These are phyloP conservation scores for Verticillium alfalfae DNA, from an alignment of 2,329 filamentous ascomycete species.

Conservation along the genomic window DNA sequence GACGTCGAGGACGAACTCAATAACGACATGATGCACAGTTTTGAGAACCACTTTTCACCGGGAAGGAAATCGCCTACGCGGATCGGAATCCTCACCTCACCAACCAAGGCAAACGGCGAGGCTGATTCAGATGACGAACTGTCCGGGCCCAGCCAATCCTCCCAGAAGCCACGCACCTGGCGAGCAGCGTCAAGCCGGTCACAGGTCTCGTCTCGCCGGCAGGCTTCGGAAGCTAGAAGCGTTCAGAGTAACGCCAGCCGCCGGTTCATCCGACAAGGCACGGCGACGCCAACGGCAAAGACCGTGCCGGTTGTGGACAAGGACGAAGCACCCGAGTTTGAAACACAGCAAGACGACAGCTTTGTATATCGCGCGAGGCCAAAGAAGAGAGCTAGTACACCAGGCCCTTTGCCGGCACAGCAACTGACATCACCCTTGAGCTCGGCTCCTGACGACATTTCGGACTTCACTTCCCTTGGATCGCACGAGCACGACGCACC, in stretches of 20 bases:
- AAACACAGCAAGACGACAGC: conserved; percentile 25
- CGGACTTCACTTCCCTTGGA: not conserved
- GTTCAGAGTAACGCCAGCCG: not conserved
- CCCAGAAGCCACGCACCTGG: conserved; percentile 6
- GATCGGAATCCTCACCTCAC: not conserved
- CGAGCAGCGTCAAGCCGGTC: conserved; percentile 9
- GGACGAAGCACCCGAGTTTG: not conserved
- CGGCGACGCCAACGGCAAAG: not conserved
- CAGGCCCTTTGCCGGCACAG: not conserved
- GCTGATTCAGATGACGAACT: not conserved
- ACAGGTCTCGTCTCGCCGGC: conserved; percentile 19
- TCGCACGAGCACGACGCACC: not conserved
- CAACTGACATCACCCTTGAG: not conserved
- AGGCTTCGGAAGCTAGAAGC: conserved; percentile 5
- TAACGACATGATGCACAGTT: not conserved
- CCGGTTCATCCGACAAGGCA: not conserved
- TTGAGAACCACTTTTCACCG: not conserved
- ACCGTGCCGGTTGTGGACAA: not conserved
- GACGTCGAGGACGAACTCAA: not conserved
- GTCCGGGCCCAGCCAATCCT: not conserved
- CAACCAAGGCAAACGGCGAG: not conserved
- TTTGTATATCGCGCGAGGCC: conserved; percentile 22
- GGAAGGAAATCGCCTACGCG: not conserved
- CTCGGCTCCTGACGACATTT: not conserved
- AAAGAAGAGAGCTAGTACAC: not conserved